Conservation (phyloP, 2,329 filamentous ascomycete genomes). For the Tolypocladium pustulatum region DNA sequence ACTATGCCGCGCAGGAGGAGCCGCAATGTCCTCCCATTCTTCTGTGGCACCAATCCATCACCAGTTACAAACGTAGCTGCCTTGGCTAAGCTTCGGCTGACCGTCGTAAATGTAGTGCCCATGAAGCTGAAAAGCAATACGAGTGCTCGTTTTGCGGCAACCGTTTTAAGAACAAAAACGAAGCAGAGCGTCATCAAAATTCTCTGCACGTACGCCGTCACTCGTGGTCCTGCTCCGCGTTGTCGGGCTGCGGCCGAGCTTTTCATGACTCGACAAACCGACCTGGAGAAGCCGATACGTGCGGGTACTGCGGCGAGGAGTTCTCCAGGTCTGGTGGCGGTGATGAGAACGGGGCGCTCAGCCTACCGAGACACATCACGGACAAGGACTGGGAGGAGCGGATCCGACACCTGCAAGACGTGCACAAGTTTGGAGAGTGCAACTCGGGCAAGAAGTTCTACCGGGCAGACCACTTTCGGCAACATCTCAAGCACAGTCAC, state of each 20-base stretch:
- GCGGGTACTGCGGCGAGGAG: constrained; percentile 92
- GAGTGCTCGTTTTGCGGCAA: constrained; percentile 88
- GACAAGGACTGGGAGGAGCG: constrained; percentile 83
- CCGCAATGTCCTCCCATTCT: background rate
- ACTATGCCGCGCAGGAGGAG: background rate
- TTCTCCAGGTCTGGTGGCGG: constrained; percentile 48
- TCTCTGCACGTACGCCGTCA: constrained; percentile 85
- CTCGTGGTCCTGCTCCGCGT: constrained; percentile 92
- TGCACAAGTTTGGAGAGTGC: constrained; percentile 96
- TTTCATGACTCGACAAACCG: constrained; percentile 72
- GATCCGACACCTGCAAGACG: constrained; percentile 75
- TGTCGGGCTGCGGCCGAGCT: constrained; percentile 66
- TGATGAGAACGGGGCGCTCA: constrained; percentile 19
- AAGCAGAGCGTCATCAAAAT: constrained; percentile 92
- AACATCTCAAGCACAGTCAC: constrained; percentile 96
- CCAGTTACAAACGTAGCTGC: too few relatives aligned
- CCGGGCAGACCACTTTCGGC: constrained; percentile 92
- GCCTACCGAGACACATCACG: constrained; percentile 40
- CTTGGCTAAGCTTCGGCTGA: background rate
- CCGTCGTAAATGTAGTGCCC: constrained; percentile 46
- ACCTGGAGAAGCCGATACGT: constrained; percentile 63
- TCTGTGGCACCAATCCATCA: background rate
- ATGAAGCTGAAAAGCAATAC: constrained; percentile 94
- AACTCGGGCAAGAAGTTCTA: constrained; percentile 98
- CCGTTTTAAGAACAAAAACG: constrained; percentile 98